Evolutionary conservation across 2,329 filamentous ascomycete genomes (phyloP).

Genomic region (Metarhizium brunneum): DNA sequence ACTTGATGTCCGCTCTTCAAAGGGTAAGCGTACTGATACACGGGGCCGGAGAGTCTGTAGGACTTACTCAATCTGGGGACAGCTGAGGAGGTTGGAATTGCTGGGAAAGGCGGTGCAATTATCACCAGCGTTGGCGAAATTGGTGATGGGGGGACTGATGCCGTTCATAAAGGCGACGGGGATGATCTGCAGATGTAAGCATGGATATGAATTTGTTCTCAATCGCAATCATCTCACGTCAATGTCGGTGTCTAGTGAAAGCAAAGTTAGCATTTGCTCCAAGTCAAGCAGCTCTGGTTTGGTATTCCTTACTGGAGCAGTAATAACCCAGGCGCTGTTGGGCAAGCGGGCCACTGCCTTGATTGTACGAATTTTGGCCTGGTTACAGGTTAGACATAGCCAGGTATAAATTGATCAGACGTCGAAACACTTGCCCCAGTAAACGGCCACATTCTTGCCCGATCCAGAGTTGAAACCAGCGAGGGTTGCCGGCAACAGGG

Average conservation of each 20-base stretch:
- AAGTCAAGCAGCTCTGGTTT: not conserved
- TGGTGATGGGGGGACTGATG: slow-evolving; percentile 45
- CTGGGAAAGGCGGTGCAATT: slow-evolving; percentile 48
- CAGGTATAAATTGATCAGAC: not conserved
- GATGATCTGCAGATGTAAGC: slow-evolving; percentile 33
- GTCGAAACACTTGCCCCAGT: slow-evolving; percentile 45
- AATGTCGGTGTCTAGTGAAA: not conserved
- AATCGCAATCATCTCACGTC: not conserved
- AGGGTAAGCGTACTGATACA: not conserved
- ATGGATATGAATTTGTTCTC: not conserved
- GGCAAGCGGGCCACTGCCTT: slow-evolving; percentile 12
- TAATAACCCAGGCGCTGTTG: slow-evolving; percentile 9
- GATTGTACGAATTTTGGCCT: slow-evolving; percentile 52
- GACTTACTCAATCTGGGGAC: slow-evolving; percentile 54
- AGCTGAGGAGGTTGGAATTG: slow-evolving; percentile 31
- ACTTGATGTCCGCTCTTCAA: slow-evolving; percentile 36
- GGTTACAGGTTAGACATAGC: not conserved
- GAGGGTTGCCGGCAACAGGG: slow-evolving; percentile 18
- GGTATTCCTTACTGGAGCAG: slow-evolving; percentile 5
- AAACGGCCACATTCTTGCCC: slow-evolving; percentile 49
- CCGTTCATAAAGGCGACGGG: slow-evolving; percentile 53
- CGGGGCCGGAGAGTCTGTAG: not conserved
- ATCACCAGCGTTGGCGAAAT: slow-evolving; percentile 57
- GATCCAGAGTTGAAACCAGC: slow-evolving; percentile 37
- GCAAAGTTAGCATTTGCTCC: not conserved